Evolutionary conservation across 345 rosid genomes (phyloP).

Genomic region (Combretum micranthum): DNA sequence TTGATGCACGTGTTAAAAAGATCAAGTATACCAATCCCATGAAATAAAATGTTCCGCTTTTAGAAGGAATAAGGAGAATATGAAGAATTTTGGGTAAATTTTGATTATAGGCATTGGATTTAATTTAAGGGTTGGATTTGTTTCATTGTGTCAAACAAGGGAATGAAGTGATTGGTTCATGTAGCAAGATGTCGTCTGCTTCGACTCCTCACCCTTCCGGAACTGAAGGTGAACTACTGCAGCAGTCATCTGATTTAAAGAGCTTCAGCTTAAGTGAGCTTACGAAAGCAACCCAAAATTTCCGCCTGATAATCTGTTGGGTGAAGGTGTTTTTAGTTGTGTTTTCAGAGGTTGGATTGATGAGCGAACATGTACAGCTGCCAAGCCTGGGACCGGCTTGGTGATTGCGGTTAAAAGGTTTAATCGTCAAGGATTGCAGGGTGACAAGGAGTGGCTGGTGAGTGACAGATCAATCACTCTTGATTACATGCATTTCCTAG

Average conservation of each 20-base stretch:
- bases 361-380: constrained; percentile 35
- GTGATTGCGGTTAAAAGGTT: constrained; percentile 72
- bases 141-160: constrained; percentile 29
- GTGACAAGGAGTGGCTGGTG: constrained; percentile 83
- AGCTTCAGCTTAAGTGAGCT: constrained; percentile 52
- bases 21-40: no score
- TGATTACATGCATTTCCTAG: not conserved
- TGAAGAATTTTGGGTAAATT: no score
- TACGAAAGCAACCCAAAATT: constrained; percentile 63
- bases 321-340: constrained; percentile 87
- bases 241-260: constrained; percentile 44
- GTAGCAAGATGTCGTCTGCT: constrained; percentile 24
- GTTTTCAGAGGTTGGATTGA: constrained; percentile 90
- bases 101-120: no score
- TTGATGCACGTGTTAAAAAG: no score
- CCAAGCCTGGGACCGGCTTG: constrained; percentile 71
- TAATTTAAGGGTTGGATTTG: constrained; percentile 36
- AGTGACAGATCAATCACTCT: constrained; percentile 8
- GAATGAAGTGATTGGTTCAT: constrained; percentile 26
- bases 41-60: no score
- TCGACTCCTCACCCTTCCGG: constrained; percentile 51
- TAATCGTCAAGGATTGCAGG: constrained; percentile 66
- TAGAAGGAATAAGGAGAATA: no score
- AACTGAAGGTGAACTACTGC: constrained; percentile 72
- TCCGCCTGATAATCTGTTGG: constrained; percentile 71